Evolutionary conservation across 331 rosid species (phyloP), one percentile per base, ranked within the genome.

Genomic region (Quercus phellos): DNA sequence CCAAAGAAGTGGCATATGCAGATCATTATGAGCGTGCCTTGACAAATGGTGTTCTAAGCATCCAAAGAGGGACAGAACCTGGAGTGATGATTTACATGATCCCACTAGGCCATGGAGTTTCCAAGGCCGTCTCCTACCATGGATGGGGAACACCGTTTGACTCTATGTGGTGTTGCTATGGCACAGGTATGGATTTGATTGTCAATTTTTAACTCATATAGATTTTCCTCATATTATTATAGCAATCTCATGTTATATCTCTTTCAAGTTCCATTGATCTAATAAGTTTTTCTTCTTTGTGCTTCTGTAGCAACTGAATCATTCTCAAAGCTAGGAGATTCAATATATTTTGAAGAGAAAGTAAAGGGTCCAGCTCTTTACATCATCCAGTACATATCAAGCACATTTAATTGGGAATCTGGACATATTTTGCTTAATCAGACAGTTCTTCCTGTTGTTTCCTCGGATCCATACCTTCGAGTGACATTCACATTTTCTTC

Each of bases 71-170:
- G 83, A 92, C 94, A 51, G 87, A 92, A 19, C 97, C 99, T 22
- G 99, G 99, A 69, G 91, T 90, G 56, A 94, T 94, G 99, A 83
- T 94, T 78, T 94, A 94, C 84, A 88, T 92, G 95, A 90, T 94
- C 24, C 99, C 99, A 27, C 84, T 83, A 50, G 95, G 86, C 12
- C 61, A 74, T 51, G 98, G 96, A 68, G 84, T 68, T 82, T 92
- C 98, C 32, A 94, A 94, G 89, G 88, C 94, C 70, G 70, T 1
- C 60, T 79, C 87, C 53, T 43, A 2, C 29, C 98, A 85, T 82
- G 79, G 90, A 35, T 94, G 99, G 99, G 99, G 98, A 71, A 84
- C 79, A 26, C 86, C 87, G 1, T 86, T 83, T 74, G 78, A 75
- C 6, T 1, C 84, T 69, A 92, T 94, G 78, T 94, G 99, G 99